These are phyloP conservation scores for Lodderomyces beijingensis DNA, from an alignment of 1,139 yeast genomes.

Conservation along the genomic window DNA sequence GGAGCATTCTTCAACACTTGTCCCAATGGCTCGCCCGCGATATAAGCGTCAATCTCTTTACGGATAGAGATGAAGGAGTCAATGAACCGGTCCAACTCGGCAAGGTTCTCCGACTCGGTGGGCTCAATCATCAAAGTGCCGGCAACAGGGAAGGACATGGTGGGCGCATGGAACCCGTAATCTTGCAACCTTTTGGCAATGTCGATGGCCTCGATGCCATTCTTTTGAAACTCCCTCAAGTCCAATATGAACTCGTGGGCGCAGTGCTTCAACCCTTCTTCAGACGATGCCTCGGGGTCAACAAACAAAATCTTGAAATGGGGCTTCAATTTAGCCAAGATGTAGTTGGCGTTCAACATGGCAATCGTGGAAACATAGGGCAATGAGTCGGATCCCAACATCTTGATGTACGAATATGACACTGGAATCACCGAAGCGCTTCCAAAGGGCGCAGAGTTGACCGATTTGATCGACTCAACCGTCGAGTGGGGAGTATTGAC, in stretches of 20 bases:
- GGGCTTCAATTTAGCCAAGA: slow-evolving; percentile 71
- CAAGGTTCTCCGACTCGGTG: slow-evolving; percentile 87
- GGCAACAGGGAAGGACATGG: slow-evolving; percentile 98
- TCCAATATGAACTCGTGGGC: slow-evolving; percentile 97
- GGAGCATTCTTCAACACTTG: slow-evolving; percentile 85
- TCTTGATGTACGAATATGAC: slow-evolving; percentile 89
- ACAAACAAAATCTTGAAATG: slow-evolving; percentile 77
- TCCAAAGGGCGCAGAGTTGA: slow-evolving; percentile 93
- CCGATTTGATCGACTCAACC: slow-evolving; percentile 62
- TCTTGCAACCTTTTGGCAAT: slow-evolving; percentile 96
- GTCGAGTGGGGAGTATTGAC: slow-evolving; percentile 55
- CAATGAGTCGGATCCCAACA: slow-evolving; percentile 83
- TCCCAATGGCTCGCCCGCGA: slow-evolving; percentile 63
- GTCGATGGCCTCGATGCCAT: slow-evolving; percentile 91
- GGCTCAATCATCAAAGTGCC: slow-evolving; percentile 98
- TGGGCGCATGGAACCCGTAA: slow-evolving; percentile 98
- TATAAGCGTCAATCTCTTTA: slow-evolving; percentile 73
- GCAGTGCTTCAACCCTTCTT: slow-evolving; percentile 65
- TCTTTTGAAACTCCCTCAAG: slow-evolving; percentile 73
- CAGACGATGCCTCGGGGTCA: slow-evolving; percentile 33
- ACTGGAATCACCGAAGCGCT: slow-evolving; percentile 92
- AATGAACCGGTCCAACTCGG: slow-evolving; percentile 85
- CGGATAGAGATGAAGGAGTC: slow-evolving; percentile 83
- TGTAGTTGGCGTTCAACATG: slow-evolving; percentile 91
- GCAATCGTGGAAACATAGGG: slow-evolving; percentile 86